Evolutionary conservation across 2,329 filamentous ascomycete species (phyloP), one percentile per base, ranked within the genome.

Genomic region (Xylaria sp.): DNA sequence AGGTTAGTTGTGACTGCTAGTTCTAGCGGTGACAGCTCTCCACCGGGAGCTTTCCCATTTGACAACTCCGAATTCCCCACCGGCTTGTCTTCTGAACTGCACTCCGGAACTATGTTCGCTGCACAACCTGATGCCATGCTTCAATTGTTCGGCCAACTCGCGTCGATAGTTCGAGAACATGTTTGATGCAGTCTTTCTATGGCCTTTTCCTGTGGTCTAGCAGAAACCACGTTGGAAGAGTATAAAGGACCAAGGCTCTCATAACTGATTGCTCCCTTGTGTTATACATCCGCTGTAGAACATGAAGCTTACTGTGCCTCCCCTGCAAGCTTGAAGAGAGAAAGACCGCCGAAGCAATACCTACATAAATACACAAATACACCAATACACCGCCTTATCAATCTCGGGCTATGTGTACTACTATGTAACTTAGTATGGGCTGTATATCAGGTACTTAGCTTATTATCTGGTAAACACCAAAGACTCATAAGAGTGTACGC

Each of bases 11-110:
- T 28, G 28, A 37, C 34, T 37, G 7, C 18, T 12, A 15, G 23
- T 28, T 28, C 28, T 51, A 68, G 58, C 66, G 63, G 69, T 71
- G 69, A 71, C 68, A 70, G 67, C 58, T 65, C 68, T 65, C 61
- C 37, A 56, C 68, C 70, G 67, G 63, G 63, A 71, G 59, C 68
- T 65, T 66, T 66, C 68, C 68, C 66, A 68, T 64, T 69, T 44
- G 69, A 66, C 44, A 25, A 62, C 34, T 54, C 66, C 50, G 62
- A 62, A 44, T 12, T 15, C 50, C 34, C n/a, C 52, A 48, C 50
- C 13, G 39, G 13, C 18, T 8, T 48, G 25, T 18, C 18, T 13
- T 7, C 18, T 46, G 41, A 18, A 6, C 41, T 18, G 15, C 41
- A 4, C 50, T 56, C 51, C 37, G 37, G 60, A 28, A 50, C 57